Evolutionary conservation across 2,329 filamentous ascomycete species (phyloP), one percentile per base, ranked within the genome.

Genomic region (Ascochyta rabiei): DNA sequence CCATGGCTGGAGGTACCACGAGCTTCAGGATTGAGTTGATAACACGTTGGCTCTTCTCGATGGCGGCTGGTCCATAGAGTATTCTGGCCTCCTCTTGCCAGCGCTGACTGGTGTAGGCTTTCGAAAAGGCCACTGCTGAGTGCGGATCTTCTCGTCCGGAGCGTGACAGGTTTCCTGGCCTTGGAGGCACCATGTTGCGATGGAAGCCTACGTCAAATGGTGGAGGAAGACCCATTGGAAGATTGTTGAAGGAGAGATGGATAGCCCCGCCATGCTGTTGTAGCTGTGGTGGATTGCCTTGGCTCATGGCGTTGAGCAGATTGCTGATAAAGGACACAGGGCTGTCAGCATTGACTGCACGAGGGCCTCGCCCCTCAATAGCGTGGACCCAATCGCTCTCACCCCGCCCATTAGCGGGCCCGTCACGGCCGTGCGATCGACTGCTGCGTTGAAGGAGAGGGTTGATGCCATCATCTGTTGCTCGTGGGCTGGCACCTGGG

Each of bases 81-180:
- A 99, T 87, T 60, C 89, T 87, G 8, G 92, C 88, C 74, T 98
- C 96, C 69, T 97, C 91, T 69, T 90, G 86, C 88, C 96, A 99
- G 57, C 95, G 88, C 48, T 84, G 82, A 50, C 83, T 80, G 1
- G 95, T 98, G 8, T 85, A 81, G 33, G 86, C 84, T 8, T 91
- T 82, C 18, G 82, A 79, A 72, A 98, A 98, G 2, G 86, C 80
- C 23, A 93, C 87, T 12, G 91, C 89, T 63, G 89, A 88, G n/a
- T 85, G 81, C 12, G 89, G 89, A 53, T 90, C 88, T 56, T 76
- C 74, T 40, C 66, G 82, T 76, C 60, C 78, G 73, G 33, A 67
- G 31, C 74, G 71, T 23, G 70, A 63, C 45, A 70, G 55, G 39
- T 69, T 64, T 2, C 49, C 57, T 4, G 76, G 73, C 31, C 71